These are phyloP conservation scores for Sporothrix humicola DNA, from an alignment of 2,329 filamentous ascomycete species.

Conservation along the genomic window DNA sequence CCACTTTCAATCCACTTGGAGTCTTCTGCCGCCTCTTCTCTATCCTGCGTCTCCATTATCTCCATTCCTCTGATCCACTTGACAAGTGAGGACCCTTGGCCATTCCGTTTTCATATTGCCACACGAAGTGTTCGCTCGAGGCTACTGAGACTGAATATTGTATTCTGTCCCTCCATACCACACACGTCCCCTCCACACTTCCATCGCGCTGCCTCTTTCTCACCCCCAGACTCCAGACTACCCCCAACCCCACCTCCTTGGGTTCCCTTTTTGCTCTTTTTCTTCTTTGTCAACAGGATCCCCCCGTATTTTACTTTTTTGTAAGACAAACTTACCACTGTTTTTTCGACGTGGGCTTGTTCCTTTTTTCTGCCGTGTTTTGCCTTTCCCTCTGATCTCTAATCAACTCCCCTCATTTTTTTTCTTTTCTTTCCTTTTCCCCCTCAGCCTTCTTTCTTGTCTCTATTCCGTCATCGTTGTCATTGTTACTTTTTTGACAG, in stretches of 20 bases:
- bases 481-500: background rate
- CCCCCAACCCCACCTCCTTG: constrained; percentile 10
- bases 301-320: background rate
- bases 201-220: background rate
- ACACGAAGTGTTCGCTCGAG: background rate
- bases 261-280: background rate
- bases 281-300: background rate
- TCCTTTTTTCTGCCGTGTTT: background rate
- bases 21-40: background rate
- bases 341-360: background rate
- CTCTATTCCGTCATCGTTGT: background rate
- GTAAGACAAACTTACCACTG: background rate
- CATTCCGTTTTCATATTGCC: constrained; percentile 21
- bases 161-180: background rate
- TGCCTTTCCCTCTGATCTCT: background rate
- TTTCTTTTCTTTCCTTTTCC: background rate
- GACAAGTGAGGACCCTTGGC: constrained; percentile 15
- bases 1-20: background rate
- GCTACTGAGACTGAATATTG: background rate
- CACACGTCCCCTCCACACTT: constrained; percentile 7
- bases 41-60: background rate
- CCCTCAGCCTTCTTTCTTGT: background rate
- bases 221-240: background rate
- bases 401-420: background rate
- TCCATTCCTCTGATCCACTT: constrained; percentile 10